A percentile compares a stretch with the other conserved stretches of the same genome.
phyloP scores from a whole-genome alignment of 2,329 filamentous ascomycete genomes.

The Scedosporium dehoogii region DNA sequence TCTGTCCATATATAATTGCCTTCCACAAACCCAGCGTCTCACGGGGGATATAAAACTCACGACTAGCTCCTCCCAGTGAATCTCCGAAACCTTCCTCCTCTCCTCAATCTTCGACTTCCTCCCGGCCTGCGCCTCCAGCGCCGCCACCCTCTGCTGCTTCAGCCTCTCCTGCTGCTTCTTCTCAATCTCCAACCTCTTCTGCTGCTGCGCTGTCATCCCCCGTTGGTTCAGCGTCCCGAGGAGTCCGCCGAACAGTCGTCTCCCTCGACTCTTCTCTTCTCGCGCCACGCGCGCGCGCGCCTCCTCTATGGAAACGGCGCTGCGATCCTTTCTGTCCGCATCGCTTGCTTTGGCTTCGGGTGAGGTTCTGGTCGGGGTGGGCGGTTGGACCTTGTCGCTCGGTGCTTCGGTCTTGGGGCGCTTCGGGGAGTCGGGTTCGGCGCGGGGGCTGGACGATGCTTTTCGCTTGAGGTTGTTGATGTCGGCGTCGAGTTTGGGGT shows the following conservation, averaged over 20 bases:
- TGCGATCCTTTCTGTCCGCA: background rate
- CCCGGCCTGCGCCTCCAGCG: constrained; percentile 56
- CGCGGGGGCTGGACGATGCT: background rate
- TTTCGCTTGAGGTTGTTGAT: constrained; percentile 2
- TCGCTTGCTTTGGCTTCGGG: background rate
- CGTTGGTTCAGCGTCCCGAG: constrained; percentile 66
- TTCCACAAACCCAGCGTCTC: background rate
- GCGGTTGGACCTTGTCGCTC: background rate
- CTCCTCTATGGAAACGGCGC: background rate
- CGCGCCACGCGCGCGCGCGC: constrained; percentile 17
- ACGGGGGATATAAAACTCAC: constrained; percentile 38
- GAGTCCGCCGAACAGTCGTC: constrained; percentile 76
- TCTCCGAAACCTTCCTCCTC: constrained; percentile 58
- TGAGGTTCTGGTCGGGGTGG: background rate
- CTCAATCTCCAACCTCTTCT: constrained; percentile 70
- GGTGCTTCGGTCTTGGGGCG: background rate
- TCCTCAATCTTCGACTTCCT: constrained; percentile 52
- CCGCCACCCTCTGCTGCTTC: constrained; percentile 61
- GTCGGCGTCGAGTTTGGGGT: background rate
- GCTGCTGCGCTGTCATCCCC: constrained; percentile 51
- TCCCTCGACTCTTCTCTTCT: constrained; percentile 77
- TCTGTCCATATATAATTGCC: no score
- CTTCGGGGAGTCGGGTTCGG: constrained; percentile 4
- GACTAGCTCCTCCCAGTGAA: constrained; percentile 63
- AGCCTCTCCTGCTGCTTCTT: constrained; percentile 69